These are phyloP conservation scores for Adansonia grandidieri DNA, from an alignment of 441 rosid species.

Conservation along the genomic window DNA sequence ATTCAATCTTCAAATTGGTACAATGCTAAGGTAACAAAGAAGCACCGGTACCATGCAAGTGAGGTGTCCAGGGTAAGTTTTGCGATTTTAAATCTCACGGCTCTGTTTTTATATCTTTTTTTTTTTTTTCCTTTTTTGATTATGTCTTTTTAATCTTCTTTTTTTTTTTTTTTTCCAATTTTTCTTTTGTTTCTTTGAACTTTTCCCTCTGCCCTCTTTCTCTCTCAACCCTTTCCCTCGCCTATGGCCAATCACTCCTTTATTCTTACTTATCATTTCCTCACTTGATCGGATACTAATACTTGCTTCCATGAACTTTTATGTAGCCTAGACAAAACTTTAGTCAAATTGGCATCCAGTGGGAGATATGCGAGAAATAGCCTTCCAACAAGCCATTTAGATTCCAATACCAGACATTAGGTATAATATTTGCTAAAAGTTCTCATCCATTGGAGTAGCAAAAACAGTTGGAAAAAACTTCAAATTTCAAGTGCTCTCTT, in stretches of 20 bases:
- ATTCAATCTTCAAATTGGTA: neutral
- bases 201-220: neutral
- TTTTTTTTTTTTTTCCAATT: neutral
- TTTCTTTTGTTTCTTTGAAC: neutral
- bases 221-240: too few relatives aligned
- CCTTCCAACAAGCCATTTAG: neutral
- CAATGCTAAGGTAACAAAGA: neutral
- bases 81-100: neutral
- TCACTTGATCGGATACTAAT: neutral
- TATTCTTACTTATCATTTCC: neutral
- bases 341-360: neutral
- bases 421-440: neutral
- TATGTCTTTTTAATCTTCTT: neutral
- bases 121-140: neutral
- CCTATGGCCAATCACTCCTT: too few relatives aligned
- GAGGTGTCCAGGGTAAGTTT: neutral
- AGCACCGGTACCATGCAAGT: neutral
- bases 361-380: neutral
- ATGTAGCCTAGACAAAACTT: neutral
- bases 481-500: neutral
- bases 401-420: neutral
- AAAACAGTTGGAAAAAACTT: too few relatives aligned
- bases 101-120: neutral
- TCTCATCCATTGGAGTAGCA: neutral
- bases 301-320: neutral